Conservation (phyloP, 345 rosid species). For the Salix brachista region DNA sequence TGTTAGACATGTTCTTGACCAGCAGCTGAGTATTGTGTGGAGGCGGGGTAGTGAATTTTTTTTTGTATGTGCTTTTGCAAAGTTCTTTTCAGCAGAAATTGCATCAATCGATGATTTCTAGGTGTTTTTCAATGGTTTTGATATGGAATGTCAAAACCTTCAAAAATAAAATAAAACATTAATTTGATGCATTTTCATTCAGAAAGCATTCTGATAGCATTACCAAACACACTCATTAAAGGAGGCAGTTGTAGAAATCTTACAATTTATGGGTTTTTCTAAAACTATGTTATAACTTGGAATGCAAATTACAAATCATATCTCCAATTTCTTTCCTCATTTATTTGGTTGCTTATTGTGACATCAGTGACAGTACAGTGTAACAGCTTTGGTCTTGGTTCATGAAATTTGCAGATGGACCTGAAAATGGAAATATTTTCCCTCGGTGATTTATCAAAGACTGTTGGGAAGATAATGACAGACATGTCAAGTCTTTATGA, state of each 20-base stretch:
- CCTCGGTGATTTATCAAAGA: conserved; percentile 79
- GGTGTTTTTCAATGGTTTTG: too few relatives aligned
- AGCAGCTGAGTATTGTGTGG: not conserved
- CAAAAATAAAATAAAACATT: too few relatives aligned
- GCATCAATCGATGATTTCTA: too few relatives aligned
- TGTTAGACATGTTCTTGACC: not conserved
- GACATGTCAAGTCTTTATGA: conserved; percentile 99
- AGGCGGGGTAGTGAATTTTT: not conserved
- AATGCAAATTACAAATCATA: too few relatives aligned
- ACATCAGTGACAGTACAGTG: not conserved
- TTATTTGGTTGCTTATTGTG: not conserved
- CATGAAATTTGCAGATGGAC: conserved; percentile 71
- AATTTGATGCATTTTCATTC: too few relatives aligned
- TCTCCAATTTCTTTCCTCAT: not conserved
- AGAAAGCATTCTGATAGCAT: too few relatives aligned
- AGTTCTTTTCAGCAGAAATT: too few relatives aligned
- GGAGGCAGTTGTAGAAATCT: not conserved
- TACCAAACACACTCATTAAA: not conserved
- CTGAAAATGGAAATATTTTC: conserved; percentile 95
- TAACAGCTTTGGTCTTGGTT: conserved; percentile 26
- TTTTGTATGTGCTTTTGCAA: too few relatives aligned
- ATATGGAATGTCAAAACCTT: too few relatives aligned
- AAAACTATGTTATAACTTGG: too few relatives aligned
- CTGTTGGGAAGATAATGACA: conserved; percentile 85
- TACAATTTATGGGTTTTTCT: too few relatives aligned